Evolutionary conservation across 768 basidiomycete genomes (phyloP), one percentile per base, ranked within the genome.

Genomic region (Calocybe gangraenosa): DNA sequence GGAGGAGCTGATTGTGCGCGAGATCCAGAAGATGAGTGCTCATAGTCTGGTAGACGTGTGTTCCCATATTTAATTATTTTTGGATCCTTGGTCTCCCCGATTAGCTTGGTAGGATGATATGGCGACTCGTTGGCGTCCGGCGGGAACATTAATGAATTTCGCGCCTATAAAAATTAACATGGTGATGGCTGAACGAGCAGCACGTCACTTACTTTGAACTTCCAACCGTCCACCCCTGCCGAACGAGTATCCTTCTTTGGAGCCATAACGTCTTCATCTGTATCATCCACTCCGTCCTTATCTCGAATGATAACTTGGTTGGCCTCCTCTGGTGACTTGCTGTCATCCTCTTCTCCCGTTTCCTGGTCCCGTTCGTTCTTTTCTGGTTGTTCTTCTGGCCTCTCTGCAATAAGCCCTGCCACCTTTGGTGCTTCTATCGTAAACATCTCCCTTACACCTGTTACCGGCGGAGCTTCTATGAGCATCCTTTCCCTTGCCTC

Each of bases 101-200:
- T 46, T 40, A 64, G 55, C 3, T 58, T 57, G 37, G 65, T 63
- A 3, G 67, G 64, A 58, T 83, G 75, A 57, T 92, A 89, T 1
- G 92, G 89, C 17, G 86, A 80, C 36, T 79, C 72, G 60, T 99
- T 87, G 20, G 90, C 91, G 57, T 96, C 96, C 1, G 96, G 94
- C 0, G 86, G 60, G 58, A 97, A 99, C 92, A 96, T 96, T 42
- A 99, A 72, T 3, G 89, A 83, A 66, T 99, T 99, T 47, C 96
- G 83, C 20, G 91, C 77, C 93, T 96, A 55, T 17, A 45, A 41
- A n/a, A 36, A 20, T 18, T 21, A 34, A 15, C 40, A 40, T 39
- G 47, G 25, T 18, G 21, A 36, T 33, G 41, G 37, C 19, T 42
- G 42, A 32, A n/a, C 37, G 40, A 44, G 21, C 31, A 28, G 22